Evolutionary conservation across 345 rosid species (phyloP).

Genomic region (Sisymbrium altissimum): DNA sequence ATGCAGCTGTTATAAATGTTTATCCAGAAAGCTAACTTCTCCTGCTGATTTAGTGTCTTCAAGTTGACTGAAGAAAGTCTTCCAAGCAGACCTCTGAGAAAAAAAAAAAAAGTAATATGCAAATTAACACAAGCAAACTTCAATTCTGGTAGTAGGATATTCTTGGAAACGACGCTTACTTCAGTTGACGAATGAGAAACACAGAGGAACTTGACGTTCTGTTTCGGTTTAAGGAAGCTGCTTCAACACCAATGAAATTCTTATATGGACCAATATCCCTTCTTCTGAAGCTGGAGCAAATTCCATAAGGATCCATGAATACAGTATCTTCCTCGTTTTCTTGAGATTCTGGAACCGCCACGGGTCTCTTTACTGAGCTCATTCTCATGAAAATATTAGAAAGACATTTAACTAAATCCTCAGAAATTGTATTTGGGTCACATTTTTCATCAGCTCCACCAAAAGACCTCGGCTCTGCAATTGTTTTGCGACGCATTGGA

Average conservation of each 20-base stretch:
- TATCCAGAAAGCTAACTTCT: conserved; percentile 95
- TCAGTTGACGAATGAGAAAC: conserved; percentile 61
- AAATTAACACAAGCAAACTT: background rate
- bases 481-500: conserved; percentile 34
- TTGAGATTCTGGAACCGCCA: conserved; percentile 10
- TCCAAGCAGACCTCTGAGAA: conserved; percentile 55
- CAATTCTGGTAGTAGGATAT: background rate
- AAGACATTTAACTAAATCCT: conserved; percentile 64
- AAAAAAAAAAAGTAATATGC: background rate
- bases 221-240: conserved; percentile 44
- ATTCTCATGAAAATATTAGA: conserved; percentile 56
- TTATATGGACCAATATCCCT: conserved; percentile 70
- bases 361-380: conserved; percentile 43
- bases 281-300: conserved; percentile 45
- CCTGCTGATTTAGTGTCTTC: conserved; percentile 65
- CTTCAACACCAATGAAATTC: conserved; percentile 47
- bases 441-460: conserved; percentile 24
- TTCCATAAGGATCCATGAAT: conserved; percentile 48
- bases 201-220: conserved; percentile 44
- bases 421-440: conserved; percentile 64
- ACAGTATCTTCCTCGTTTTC: conserved; percentile 31
- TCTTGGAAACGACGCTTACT: conserved; percentile 36
- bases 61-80: conserved; percentile 56
- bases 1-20: conserved; percentile 83
- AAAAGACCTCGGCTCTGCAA: conserved; percentile 38